These are phyloP conservation scores for Epichloe glyceriae DNA, from an alignment of 2,329 filamentous ascomycete genomes.

Conservation along the genomic window DNA sequence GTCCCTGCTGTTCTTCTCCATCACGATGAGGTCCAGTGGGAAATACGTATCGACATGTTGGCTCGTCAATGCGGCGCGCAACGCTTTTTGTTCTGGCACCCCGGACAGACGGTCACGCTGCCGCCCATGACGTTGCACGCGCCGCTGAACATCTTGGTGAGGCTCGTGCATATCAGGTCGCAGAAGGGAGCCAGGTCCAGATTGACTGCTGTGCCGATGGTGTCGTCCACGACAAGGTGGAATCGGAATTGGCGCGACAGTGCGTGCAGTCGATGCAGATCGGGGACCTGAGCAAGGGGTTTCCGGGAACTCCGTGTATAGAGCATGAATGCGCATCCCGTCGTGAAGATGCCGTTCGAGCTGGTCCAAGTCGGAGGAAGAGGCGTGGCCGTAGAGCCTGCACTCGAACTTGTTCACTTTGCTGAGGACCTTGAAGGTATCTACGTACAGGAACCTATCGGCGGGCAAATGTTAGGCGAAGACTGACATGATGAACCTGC, in stretches of 20 bases:
- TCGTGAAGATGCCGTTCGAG: slow-evolving; percentile 24
- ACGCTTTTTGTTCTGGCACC: slow-evolving; percentile 20
- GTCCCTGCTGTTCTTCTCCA: slow-evolving; percentile 26
- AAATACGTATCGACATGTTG: slow-evolving; percentile 14
- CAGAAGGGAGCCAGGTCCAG: slow-evolving; percentile 31
- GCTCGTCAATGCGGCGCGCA: slow-evolving; percentile 14
- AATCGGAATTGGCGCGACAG: slow-evolving; percentile 25
- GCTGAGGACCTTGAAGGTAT: slow-evolving; percentile 18
- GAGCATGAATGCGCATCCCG: slow-evolving; percentile 27
- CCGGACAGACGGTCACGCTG: slow-evolving; percentile 30
- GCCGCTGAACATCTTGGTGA: slow-evolving; percentile 44
- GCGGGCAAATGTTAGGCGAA: background rate
- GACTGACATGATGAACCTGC: no score
- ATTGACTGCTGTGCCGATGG: slow-evolving; percentile 30
- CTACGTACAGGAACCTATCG: slow-evolving; percentile 17
- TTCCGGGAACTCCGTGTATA: slow-evolving; percentile 32
- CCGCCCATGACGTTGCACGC: slow-evolving; percentile 40
- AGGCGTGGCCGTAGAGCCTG: slow-evolving; percentile 31
- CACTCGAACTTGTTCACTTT: slow-evolving; percentile 16
- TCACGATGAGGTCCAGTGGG: slow-evolving; percentile 13
- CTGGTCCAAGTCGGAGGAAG: slow-evolving; percentile 24
- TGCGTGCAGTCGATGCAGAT: slow-evolving; percentile 15
- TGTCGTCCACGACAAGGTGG: slow-evolving; percentile 31
- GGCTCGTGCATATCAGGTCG: slow-evolving; percentile 35
- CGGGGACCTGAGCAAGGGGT: slow-evolving; percentile 18